A percentile compares a stretch with the other conserved stretches of the same genome.
phyloP scores from a whole-genome alignment of 179 eudicot species.

The Amaranthus tricolor region DNA sequence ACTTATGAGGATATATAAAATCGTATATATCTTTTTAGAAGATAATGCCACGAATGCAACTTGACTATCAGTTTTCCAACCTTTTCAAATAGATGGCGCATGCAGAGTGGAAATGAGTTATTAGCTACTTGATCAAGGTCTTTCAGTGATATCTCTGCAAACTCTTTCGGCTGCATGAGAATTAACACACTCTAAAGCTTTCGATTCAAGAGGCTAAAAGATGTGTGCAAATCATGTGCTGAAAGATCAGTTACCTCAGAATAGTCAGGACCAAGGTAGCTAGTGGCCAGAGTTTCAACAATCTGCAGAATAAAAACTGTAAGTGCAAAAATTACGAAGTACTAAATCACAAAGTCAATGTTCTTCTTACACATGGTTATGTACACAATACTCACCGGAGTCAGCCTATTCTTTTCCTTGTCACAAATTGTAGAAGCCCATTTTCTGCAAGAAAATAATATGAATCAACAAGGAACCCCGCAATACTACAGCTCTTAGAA shows the following conservation, averaged over 20 bases:
- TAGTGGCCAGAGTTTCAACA: conserved; percentile 80
- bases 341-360: background rate
- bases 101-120: conserved; percentile 93
- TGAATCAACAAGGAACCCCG: background rate
- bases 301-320: conserved; percentile 41
- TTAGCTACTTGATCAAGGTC: conserved; percentile 82
- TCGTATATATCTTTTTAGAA: background rate
- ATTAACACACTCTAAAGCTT: conserved; percentile 10
- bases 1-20: background rate
- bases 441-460: conserved; percentile 49
- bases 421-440: conserved; percentile 83
- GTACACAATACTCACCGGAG: conserved; percentile 66
- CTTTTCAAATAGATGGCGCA: conserved; percentile 94
- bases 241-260: conserved; percentile 57
- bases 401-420: conserved; percentile 78
- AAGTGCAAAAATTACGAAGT: conserved; percentile 13
- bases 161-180: conserved; percentile 65
- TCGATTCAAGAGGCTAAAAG: background rate
- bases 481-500: background rate
- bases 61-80: conserved; percentile 33
- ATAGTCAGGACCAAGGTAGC: conserved; percentile 93
- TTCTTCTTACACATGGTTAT: background rate
- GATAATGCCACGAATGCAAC: background rate
- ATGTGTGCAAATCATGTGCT: background rate
- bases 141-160: conserved; percentile 66